phyloP scores from a whole-genome alignment of 768 basidiomycete genomes.

The Mycena olivaceomarginata region DNA sequence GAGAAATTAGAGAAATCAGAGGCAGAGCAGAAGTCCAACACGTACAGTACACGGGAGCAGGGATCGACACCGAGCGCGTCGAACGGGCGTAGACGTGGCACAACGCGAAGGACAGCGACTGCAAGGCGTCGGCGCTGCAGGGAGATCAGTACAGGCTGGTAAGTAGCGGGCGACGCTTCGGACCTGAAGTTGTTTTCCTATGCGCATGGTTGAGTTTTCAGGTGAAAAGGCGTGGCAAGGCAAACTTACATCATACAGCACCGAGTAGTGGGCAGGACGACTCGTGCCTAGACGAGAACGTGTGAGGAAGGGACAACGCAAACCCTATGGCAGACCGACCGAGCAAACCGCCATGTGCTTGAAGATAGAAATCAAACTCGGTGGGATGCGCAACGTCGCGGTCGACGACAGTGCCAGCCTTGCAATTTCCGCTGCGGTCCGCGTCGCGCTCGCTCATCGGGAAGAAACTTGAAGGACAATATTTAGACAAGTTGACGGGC shows the following conservation, averaged over 20 bases:
- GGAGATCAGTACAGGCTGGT: constrained; percentile 58
- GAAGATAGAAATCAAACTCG: constrained; percentile 76
- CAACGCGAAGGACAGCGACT: constrained; percentile 80
- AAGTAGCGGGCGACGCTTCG: too few relatives aligned
- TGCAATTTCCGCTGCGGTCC: constrained; percentile 74
- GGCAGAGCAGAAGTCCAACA: background rate
- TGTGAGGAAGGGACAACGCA: too few relatives aligned
- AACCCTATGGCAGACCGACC: too few relatives aligned
- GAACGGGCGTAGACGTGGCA: constrained; percentile 66
- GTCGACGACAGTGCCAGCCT: constrained; percentile 76
- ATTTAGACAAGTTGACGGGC: too few relatives aligned
- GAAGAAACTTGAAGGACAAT: constrained; percentile 62
- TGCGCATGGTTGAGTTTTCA: too few relatives aligned
- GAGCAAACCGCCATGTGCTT: too few relatives aligned
- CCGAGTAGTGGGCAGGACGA: too few relatives aligned
- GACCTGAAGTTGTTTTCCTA: too few relatives aligned
- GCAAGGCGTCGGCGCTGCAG: constrained; percentile 76
- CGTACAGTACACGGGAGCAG: constrained; percentile 42
- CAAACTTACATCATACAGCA: too few relatives aligned
- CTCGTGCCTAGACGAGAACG: too few relatives aligned
- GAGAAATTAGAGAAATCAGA: background rate
- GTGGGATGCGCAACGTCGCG: constrained; percentile 71
- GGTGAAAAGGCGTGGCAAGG: too few relatives aligned
- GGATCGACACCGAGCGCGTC: constrained; percentile 45
- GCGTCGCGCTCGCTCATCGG: constrained; percentile 60